Percentiles rank a stretch among this genome's conserved stretches.
Evolutionary conservation across 2,329 filamentous ascomycete genomes (phyloP).

Genomic region (Amauroascus niger): DNA sequence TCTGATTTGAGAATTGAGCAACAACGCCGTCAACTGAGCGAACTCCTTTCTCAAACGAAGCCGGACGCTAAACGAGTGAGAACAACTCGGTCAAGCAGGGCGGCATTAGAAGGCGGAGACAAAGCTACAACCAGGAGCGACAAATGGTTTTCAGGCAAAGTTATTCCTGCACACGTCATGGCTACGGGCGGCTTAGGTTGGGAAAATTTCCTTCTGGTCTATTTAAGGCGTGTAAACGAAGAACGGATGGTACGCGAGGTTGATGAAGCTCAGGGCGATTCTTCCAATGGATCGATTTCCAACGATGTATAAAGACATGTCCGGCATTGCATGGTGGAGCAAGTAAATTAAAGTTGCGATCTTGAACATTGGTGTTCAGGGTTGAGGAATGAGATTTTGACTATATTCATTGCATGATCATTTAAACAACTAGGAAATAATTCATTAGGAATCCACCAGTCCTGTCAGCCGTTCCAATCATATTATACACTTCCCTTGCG

Average conservation of each 20-base stretch:
- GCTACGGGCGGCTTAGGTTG: slow-evolving; percentile 48
- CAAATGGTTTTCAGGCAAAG: slow-evolving; percentile 56
- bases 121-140: slow-evolving; percentile 59
- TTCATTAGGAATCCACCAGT: no score
- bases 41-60: slow-evolving; percentile 52
- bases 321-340: neutral
- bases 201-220: slow-evolving; percentile 30
- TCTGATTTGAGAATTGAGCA: slow-evolving; percentile 63
- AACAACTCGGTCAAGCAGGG: slow-evolving; percentile 64
- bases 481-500: no score
- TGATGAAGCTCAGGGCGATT: neutral
- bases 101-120: slow-evolving; percentile 65
- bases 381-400: neutral
- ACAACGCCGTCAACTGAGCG: slow-evolving; percentile 54
- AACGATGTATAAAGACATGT: neutral
- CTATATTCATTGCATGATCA: no score
- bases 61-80: slow-evolving; percentile 49
- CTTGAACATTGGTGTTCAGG: neutral
- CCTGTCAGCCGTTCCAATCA: no score
- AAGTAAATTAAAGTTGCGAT: neutral
- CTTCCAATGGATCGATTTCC: neutral
- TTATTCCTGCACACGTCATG: slow-evolving; percentile 55
- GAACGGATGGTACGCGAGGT: neutral
- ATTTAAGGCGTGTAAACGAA: slow-evolving; percentile 13
- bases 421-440: no score